phyloP scores from a whole-genome alignment of 495 filamentous ascomycete species.

The Tuber microsphaerosporum region DNA sequence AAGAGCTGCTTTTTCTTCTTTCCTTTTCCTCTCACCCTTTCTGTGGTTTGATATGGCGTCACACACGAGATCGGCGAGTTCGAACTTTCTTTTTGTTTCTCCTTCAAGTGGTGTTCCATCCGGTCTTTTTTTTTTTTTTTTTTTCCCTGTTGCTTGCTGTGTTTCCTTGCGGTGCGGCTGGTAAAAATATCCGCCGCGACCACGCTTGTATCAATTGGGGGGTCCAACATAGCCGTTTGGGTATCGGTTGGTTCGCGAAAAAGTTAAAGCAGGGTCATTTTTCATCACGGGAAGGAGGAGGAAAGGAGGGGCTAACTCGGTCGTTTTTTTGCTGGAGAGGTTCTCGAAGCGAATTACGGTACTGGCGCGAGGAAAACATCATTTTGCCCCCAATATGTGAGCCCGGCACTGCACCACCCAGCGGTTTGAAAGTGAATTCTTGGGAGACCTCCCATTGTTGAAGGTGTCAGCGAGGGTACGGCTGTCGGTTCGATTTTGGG shows the following conservation, averaged over 20 bases:
- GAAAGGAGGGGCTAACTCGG: background rate
- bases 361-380: background rate
- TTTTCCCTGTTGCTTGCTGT: slow-evolving; percentile 10
- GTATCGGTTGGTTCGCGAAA: background rate
- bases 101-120: slow-evolving; percentile 21
- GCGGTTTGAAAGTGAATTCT: background rate
- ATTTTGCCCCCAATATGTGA: background rate
- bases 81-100: slow-evolving; percentile 9
- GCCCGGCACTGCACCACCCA: background rate
- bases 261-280: background rate
- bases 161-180: slow-evolving; percentile 10
- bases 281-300: background rate
- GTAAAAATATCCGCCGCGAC: background rate
- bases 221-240: background rate
- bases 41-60: slow-evolving; percentile 31
- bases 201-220: background rate
- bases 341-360: too few relatives aligned
- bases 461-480: background rate
- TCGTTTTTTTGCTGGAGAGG: background rate
- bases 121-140: slow-evolving; percentile 21
- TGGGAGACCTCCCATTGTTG: background rate
- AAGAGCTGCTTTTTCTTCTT: background rate
- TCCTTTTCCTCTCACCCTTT: slow-evolving; percentile 14
- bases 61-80: slow-evolving; percentile 22
- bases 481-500: slow-evolving; percentile 2